These are phyloP conservation scores for Aspergillus terreus DNA, from an alignment of 2,329 filamentous ascomycete genomes.

Conservation along the genomic window DNA sequence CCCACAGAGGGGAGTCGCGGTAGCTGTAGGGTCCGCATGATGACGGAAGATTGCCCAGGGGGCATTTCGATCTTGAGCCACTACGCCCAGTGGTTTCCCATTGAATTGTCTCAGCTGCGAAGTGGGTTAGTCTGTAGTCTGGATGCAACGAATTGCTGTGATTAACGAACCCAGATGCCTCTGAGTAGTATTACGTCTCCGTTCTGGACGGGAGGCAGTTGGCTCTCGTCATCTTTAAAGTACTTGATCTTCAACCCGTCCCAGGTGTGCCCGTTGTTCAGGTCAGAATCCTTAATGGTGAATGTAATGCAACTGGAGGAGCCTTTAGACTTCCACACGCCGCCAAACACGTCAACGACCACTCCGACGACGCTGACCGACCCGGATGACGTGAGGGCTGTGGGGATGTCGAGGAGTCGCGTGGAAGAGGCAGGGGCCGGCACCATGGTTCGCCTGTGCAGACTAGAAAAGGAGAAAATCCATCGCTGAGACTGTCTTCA, in stretches of 20 bases:
- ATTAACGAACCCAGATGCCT: constrained; percentile 49
- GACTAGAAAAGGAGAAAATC: background rate
- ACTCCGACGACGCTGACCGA: constrained; percentile 64
- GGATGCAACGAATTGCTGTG: constrained; percentile 20
- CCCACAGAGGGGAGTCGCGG: constrained; percentile 22
- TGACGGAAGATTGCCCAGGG: constrained; percentile 35
- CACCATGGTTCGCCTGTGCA: background rate
- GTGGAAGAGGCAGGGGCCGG: constrained; percentile 9
- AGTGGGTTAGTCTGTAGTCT: background rate
- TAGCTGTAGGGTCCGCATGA: constrained; percentile 17
- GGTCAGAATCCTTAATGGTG: constrained; percentile 55
- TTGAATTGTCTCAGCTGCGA: constrained; percentile 19
- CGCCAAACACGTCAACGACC: constrained; percentile 59
- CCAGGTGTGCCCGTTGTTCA: constrained; percentile 43
- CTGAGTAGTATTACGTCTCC: constrained; percentile 66
- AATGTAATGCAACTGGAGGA: constrained; percentile 61
- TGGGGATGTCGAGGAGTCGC: constrained; percentile 45
- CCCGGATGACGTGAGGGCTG: constrained; percentile 35
- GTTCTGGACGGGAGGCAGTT: constrained; percentile 43
- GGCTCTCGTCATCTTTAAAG: constrained; percentile 51
- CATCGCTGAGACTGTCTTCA: no score
- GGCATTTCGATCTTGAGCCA: constrained; percentile 22
- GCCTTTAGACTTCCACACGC: constrained; percentile 50
- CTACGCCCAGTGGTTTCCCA: constrained; percentile 22
- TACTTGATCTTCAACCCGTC: constrained; percentile 52